Percentiles rank a stretch among this genome's conserved stretches.
Conservation (phyloP, 805 yeast species). For the Cephaloascus fragrans region DNA sequence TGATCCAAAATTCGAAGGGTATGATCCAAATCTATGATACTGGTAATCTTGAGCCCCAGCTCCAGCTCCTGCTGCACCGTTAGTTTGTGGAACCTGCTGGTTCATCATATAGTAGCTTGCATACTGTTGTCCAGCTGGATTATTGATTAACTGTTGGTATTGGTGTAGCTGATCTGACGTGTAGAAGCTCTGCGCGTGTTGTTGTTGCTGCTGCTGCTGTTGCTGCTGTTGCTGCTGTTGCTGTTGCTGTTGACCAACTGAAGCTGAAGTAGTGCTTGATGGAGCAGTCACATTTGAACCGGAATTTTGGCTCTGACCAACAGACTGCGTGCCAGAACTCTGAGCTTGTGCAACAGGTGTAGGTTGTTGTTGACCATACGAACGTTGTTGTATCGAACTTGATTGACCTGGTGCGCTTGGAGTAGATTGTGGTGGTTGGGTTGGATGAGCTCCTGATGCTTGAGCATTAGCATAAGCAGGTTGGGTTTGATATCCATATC, state of each 20-base stretch:
- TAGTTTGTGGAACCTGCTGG: neutral
- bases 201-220: slow-evolving; percentile 10
- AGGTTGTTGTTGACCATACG: too few species aligned
- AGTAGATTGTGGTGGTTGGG: too few species aligned
- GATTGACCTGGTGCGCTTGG: neutral
- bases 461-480: neutral
- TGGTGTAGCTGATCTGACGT: neutral
- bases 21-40: neutral
- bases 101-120: neutral
- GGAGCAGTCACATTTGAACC: too few species aligned
- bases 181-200: slow-evolving; percentile 1
- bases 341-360: too few species aligned
- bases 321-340: too few species aligned
- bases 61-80: too few species aligned
- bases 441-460: slow-evolving; percentile 1
- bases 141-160: neutral
- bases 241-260: too few species aligned
- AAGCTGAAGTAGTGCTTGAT: too few species aligned
- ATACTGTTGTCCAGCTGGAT: neutral
- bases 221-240: slow-evolving; percentile 14
- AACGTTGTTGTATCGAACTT: neutral
- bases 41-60: neutral
- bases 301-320: too few species aligned
- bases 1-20: neutral
- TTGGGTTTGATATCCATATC: neutral